phyloP scores from a whole-genome alignment of 2,329 filamentous ascomycete species.

The Verruconis gallopava region DNA sequence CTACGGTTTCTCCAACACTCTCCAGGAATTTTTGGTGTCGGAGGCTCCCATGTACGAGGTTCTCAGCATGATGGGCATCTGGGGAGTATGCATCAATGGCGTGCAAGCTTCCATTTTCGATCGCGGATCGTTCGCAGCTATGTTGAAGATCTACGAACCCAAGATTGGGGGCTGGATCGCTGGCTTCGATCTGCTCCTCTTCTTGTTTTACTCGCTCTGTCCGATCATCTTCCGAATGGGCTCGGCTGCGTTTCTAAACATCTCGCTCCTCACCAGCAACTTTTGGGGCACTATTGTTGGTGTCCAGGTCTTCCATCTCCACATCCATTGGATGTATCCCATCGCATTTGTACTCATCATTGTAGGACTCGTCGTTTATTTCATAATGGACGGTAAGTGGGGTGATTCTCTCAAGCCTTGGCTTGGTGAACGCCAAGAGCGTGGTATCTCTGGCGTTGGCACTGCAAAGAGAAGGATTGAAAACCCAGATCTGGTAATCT shows the following conservation, averaged over 20 bases:
- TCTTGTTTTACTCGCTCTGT: slow-evolving; percentile 76
- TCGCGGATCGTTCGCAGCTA: slow-evolving; percentile 49
- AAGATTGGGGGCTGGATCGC: slow-evolving; percentile 63
- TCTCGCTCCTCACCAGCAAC: slow-evolving; percentile 82
- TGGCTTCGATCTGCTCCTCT: slow-evolving; percentile 78
- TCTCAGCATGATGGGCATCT: slow-evolving; percentile 78
- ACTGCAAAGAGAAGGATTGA: slow-evolving; percentile 60
- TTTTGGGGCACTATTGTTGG: slow-evolving; percentile 97
- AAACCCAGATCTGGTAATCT: slow-evolving; percentile 22
- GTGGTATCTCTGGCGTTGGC: slow-evolving; percentile 64
- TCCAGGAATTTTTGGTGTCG: slow-evolving; percentile 87
- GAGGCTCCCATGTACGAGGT: slow-evolving; percentile 86
- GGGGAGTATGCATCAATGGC: slow-evolving; percentile 83
- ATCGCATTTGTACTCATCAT: slow-evolving; percentile 92
- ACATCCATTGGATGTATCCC: slow-evolving; percentile 82
- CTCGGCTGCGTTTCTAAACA: slow-evolving; percentile 91
- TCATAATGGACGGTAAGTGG: slow-evolving; percentile 65
- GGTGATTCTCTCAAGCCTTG: slow-evolving; percentile 92
- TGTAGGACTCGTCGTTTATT: slow-evolving; percentile 74
- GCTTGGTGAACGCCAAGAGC: slow-evolving; percentile 77
- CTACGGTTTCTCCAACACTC: slow-evolving; percentile 83
- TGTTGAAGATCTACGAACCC: slow-evolving; percentile 31
- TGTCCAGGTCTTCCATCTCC: slow-evolving; percentile 67
- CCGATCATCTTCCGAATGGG: slow-evolving; percentile 83
- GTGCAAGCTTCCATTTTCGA: slow-evolving; percentile 88